Conservation (phyloP, 805 yeast species). For the Maudiozyma serrabonitensis region DNA sequence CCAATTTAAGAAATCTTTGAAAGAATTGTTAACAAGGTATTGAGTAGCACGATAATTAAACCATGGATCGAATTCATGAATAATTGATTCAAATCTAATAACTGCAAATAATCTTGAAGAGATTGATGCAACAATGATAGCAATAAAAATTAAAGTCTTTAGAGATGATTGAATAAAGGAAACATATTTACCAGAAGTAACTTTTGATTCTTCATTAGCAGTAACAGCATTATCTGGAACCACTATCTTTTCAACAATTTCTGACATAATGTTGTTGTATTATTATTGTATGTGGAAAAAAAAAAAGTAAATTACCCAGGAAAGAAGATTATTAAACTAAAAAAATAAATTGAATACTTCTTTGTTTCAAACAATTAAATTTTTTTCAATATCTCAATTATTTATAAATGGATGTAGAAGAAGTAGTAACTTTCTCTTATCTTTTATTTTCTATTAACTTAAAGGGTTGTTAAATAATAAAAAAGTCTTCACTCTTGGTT, state of each 20-base stretch:
- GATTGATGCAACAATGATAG: slow-evolving; percentile 84
- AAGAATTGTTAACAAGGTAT: slow-evolving; percentile 73
- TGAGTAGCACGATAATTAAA: slow-evolving; percentile 95
- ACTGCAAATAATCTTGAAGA: slow-evolving; percentile 93
- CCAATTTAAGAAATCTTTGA: slow-evolving; percentile 92
- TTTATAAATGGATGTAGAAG: too few relatives aligned
- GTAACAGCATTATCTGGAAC: neutral
- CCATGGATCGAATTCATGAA: slow-evolving; percentile 97
- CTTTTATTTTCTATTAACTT: too few relatives aligned
- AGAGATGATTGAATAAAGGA: slow-evolving; percentile 28
- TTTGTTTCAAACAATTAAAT: too few relatives aligned
- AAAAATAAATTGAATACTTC: too few relatives aligned
- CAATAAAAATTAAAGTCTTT: slow-evolving; percentile 56
- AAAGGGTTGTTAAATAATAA: too few relatives aligned
- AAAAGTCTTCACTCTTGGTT: too few relatives aligned
- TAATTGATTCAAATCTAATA: slow-evolving; percentile 88
- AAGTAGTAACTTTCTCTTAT: too few relatives aligned
- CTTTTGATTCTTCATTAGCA: neutral
- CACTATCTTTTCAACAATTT: neutral
- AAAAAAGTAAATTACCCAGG: neutral
- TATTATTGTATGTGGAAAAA: neutral
- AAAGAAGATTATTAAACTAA: neutral
- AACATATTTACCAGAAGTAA: neutral
- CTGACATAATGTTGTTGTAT: neutral
- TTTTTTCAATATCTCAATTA: too few relatives aligned